phyloP scores from a whole-genome alignment of 345 rosid genomes.

The Stellera chamaejasme region DNA sequence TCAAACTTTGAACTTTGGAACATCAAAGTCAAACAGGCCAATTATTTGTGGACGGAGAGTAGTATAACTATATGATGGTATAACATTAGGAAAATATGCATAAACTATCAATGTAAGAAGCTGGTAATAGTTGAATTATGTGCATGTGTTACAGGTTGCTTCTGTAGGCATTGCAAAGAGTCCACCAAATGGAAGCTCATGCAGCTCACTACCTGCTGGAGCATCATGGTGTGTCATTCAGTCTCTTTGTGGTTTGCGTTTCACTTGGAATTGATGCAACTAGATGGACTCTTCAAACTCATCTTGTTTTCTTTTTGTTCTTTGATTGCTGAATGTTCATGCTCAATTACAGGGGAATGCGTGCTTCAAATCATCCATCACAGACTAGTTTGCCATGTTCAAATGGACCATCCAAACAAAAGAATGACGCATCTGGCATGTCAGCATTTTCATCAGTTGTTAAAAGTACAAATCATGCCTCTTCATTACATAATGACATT shows the following conservation, averaged over 20 bases:
- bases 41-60: no score
- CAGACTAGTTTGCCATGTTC: conserved; percentile 26
- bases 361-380: conserved; percentile 37
- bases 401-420: conserved; percentile 48
- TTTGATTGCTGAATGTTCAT: conserved; percentile 16
- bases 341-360: conserved; percentile 49
- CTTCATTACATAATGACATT: conserved; percentile 20
- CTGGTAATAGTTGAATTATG: no score
- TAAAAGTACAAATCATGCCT: conserved; percentile 28
- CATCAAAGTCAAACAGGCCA: no score
- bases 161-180: conserved; percentile 23
- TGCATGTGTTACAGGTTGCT: conserved; percentile 31
- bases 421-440: conserved; percentile 29
- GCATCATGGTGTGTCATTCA: conserved; percentile 64
- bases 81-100: background rate
- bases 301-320: conserved; percentile 8
- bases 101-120: background rate
- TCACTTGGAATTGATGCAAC: no score
- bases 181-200: conserved; percentile 54
- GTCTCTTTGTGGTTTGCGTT: background rate
- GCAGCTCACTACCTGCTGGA: conserved; percentile 78
- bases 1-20: no score
- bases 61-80: no score
- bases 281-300: no score
- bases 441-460: conserved; percentile 37